phyloP scores from a whole-genome alignment of 2,329 filamentous ascomycete genomes.

The Aspergillus persii region DNA sequence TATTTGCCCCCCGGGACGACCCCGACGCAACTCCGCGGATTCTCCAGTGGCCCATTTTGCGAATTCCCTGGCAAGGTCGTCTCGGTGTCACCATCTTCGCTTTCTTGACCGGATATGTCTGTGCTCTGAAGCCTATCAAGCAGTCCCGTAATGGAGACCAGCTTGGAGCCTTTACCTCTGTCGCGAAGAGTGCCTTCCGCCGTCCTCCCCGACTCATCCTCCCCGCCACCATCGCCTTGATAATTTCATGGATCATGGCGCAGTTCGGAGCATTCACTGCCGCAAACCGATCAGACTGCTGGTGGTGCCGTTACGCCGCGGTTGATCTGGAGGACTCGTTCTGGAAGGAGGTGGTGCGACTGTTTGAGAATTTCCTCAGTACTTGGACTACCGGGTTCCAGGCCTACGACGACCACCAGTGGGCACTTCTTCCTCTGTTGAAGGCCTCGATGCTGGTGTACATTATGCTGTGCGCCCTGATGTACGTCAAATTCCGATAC shows the following conservation, averaged over 20 bases:
- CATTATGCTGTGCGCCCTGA: conserved; percentile 45
- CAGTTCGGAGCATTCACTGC: conserved; percentile 50
- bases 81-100: conserved; percentile 57
- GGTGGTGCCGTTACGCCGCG: conserved; percentile 53
- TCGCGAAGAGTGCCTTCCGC: conserved; percentile 55
- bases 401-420: conserved; percentile 55
- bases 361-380: conserved; percentile 47
- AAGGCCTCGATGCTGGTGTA: conserved; percentile 53
- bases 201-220: conserved; percentile 53
- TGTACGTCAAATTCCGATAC: conserved; percentile 48
- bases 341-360: conserved; percentile 44
- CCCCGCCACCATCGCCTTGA: conserved; percentile 51
- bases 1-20: conserved; percentile 50
- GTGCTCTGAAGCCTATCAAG: conserved; percentile 55
- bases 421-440: conserved; percentile 52
- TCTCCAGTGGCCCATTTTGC: conserved; percentile 53
- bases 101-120: conserved; percentile 57
- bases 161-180: conserved; percentile 45
- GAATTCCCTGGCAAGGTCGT: conserved; percentile 55
- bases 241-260: conserved; percentile 51
- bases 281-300: conserved; percentile 48
- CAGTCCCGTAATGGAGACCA: conserved; percentile 48
- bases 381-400: conserved; percentile 54
- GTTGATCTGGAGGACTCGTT: conserved; percentile 45
- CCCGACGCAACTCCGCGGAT: conserved; percentile 44